Percentiles rank a stretch among this genome's conserved stretches.
Evolutionary conservation across 2,329 filamentous ascomycete genomes (phyloP).

Genomic region (Ustulina deusta): DNA sequence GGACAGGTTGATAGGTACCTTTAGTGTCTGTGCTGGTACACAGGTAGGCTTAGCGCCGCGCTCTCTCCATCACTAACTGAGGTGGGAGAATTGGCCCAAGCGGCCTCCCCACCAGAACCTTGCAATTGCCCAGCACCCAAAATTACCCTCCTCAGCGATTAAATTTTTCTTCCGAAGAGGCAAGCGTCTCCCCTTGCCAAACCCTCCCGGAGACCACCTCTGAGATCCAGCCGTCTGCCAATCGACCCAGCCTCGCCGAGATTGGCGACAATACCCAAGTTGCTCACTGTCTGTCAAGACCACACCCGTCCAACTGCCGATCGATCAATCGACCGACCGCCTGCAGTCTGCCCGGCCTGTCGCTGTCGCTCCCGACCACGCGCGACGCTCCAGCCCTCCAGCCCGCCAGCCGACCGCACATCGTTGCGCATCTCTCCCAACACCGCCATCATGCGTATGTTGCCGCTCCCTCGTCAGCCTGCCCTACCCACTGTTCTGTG

Average conservation of each 20-base stretch:
- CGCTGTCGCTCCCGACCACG: slow-evolving; percentile 39
- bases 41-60: neutral
- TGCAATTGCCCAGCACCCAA: slow-evolving; percentile 45
- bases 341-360: slow-evolving; percentile 39
- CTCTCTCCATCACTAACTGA: too few species aligned
- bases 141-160: slow-evolving; percentile 42
- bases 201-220: slow-evolving; percentile 42
- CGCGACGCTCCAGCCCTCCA: slow-evolving; percentile 39
- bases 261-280: slow-evolving; percentile 37
- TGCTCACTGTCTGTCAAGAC: slow-evolving; percentile 7
- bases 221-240: slow-evolving; percentile 42
- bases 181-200: slow-evolving; percentile 48
- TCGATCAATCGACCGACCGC: slow-evolving; percentile 16
- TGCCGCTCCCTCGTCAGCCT: slow-evolving; percentile 39
- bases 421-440: slow-evolving; percentile 51
- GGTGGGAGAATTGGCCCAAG: slow-evolving; percentile 28
- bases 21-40: neutral
- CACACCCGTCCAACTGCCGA: slow-evolving; percentile 2
- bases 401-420: slow-evolving; percentile 28
- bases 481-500: slow-evolving; percentile 36
- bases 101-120: slow-evolving; percentile 41
- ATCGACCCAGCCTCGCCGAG: slow-evolving; percentile 39
- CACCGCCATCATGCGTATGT: slow-evolving; percentile 73
- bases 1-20: neutral
- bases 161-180: slow-evolving; percentile 47